Percentiles rank a stretch among this genome's conserved stretches.
These are phyloP conservation scores for Candida mesenterica DNA, from an alignment of 1,139 yeast species.

Conservation along the genomic window DNA sequence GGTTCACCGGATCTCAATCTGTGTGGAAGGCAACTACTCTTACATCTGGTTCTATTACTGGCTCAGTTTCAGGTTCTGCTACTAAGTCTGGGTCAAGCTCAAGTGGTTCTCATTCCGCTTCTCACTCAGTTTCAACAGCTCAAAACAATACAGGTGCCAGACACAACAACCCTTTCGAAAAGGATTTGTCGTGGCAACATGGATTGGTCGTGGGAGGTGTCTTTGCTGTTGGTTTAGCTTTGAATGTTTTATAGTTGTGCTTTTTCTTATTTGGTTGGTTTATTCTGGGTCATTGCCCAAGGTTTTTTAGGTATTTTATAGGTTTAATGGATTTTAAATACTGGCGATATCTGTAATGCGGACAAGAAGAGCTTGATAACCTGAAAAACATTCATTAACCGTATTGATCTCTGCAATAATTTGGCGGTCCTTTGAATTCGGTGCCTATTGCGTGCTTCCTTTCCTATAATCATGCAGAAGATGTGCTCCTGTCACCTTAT, in stretches of 20 bases:
- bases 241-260: slow-evolving; percentile 4
- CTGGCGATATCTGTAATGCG: no score
- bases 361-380: no score
- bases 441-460: no score
- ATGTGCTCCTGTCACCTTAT: no score
- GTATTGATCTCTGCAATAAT: no score
- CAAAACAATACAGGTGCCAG: slow-evolving; percentile 2
- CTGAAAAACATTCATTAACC: no score
- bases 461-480: no score
- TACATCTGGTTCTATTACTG: slow-evolving; percentile 1
- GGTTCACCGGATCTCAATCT: slow-evolving; percentile 43
- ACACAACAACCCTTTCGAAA: slow-evolving; percentile 2
- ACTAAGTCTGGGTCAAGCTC: neutral
- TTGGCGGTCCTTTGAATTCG: no score
- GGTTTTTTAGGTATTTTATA: no score
- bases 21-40: slow-evolving; percentile 28
- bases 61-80: no score
- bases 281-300: no score
- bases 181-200: slow-evolving; percentile 5
- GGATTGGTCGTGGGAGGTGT: slow-evolving; percentile 4
- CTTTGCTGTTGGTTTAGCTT: slow-evolving; percentile 1
- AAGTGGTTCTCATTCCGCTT: slow-evolving; percentile 1
- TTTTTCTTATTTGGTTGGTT: neutral
- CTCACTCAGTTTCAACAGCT: slow-evolving; percentile 1
- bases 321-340: no score